A percentile compares a stretch with the other conserved stretches of the same genome.
Conservation (phyloP, 768 basidiomycete species). For the Leccinum arenicola region DNA sequence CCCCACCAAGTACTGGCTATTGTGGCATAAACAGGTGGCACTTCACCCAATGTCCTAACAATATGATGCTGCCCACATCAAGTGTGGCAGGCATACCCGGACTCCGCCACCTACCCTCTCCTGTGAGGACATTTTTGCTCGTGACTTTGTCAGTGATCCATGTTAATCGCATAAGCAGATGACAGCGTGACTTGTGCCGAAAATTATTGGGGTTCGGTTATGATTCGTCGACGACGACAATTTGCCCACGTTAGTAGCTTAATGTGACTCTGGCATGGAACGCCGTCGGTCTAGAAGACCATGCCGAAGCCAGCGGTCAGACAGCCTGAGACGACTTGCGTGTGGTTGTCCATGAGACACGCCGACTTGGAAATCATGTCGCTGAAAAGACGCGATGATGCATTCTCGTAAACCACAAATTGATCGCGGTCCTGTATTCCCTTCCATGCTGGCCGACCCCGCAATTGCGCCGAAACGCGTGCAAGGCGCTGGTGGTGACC, state of each 20-base stretch:
- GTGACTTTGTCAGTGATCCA: neutral
- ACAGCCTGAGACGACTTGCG: neutral
- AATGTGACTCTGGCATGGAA: neutral
- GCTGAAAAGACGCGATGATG: neutral
- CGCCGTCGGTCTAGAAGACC: neutral
- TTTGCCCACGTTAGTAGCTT: neutral
- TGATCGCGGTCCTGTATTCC: neutral
- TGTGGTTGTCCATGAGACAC: neutral
- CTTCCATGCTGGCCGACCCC: neutral
- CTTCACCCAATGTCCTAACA: neutral
- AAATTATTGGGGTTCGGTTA: neutral
- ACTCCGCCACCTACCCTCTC: neutral
- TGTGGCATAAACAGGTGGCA: neutral
- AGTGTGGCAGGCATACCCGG: neutral
- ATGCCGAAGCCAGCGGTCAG: neutral
- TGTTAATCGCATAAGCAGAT: neutral
- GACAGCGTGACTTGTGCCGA: constrained; percentile 2
- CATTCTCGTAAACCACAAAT: neutral
- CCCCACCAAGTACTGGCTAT: neutral
- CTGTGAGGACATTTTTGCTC: neutral
- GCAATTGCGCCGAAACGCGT: neutral
- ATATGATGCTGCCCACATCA: neutral
- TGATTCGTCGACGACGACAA: neutral
- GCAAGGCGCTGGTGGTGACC: neutral
- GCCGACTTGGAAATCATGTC: neutral